Conservation (phyloP, 176 grass and related monocot species). For the Musa beccarii region DNA sequence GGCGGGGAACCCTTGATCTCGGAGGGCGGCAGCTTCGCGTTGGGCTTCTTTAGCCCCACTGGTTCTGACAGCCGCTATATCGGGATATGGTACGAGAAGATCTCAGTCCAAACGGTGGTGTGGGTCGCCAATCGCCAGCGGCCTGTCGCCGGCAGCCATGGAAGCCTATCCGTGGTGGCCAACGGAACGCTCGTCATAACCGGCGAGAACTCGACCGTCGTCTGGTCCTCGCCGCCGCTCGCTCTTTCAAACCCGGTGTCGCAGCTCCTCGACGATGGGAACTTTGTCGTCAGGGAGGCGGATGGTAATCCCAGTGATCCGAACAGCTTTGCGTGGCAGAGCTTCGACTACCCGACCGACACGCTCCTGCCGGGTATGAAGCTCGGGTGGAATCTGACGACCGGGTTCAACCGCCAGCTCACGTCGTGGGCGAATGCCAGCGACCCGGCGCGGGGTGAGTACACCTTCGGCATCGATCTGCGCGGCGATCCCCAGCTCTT, state of each 20-base stretch:
- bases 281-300: constrained; percentile 30
- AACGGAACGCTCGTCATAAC: no score
- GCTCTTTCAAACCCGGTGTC: constrained; percentile 8
- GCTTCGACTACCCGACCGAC: constrained; percentile 25
- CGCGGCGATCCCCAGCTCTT: constrained; percentile 40
- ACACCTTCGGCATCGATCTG: constrained; percentile 38
- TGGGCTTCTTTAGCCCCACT: no score
- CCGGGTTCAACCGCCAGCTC: constrained; percentile 31
- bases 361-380: constrained; percentile 55
- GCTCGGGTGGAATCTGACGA: constrained; percentile 39
- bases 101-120: no score
- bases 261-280: constrained; percentile 27
- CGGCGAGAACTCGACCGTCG: no score
- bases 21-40: no score
- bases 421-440: constrained; percentile 38
- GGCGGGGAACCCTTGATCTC: no score
- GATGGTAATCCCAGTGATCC: constrained; percentile 40
- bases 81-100: no score
- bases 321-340: no score
- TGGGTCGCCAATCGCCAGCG: no score
- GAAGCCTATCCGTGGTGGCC: no score
- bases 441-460: constrained; percentile 45
- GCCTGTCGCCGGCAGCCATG: not conserved
- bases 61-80: no score
- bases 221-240: no score